Base-by-base conservation (phyloP, 2,329 filamentous ascomycete genomes). In the Epichloe glyceriae region DNA sequence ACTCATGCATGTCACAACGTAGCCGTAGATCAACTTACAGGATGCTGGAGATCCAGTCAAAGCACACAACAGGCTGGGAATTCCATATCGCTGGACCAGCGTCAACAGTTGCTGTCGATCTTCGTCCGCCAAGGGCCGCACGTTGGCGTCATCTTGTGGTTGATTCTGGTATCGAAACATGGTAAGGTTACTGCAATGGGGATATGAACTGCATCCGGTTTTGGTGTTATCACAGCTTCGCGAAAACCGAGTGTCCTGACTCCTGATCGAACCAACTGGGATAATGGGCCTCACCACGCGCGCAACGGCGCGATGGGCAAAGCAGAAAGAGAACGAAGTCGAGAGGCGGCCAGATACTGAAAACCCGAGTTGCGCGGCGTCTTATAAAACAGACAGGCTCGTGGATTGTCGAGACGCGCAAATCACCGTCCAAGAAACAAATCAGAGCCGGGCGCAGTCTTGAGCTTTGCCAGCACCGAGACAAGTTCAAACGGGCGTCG, bases 1-100 rank as follows among this genome's bases (percentile, higher is more conserved):
- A 35, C 30, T 30, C 30, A 30, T 11, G 10, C 3, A 30, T 30
- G 30, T n/a, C 14, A n/a, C 33, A 38, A 42, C 17, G 14, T 45
- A 38, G 22, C 5, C 22, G 22, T 17, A 2, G 20, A 15, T 34
- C 6, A 22, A 63, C 66, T 62, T 61, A 70, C 67, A 69, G 47
- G 67, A 64, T 47, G 64, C 58, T 47, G 62, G 62, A 35, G 65
- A 63, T 51, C 64, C 64, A 19, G 61, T 65, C 49, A 70, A 48
- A 45, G 67, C 65, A 53, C 62, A 67, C n/a, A 65, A 55, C 17
- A 70, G 60, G 50, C 65, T 69, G 2, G 62, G 61, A 33, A 68
- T 59, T 37, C 67, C 67, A 58, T 70, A 69, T 47, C 65, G 65
- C 49, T 67, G 66, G 6, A 66, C 62, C 20, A 70, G 64, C 19